Base-by-base conservation (phyloP, 371 early-diverging fungal species). In the Fennellomyces sp. region DNA sequence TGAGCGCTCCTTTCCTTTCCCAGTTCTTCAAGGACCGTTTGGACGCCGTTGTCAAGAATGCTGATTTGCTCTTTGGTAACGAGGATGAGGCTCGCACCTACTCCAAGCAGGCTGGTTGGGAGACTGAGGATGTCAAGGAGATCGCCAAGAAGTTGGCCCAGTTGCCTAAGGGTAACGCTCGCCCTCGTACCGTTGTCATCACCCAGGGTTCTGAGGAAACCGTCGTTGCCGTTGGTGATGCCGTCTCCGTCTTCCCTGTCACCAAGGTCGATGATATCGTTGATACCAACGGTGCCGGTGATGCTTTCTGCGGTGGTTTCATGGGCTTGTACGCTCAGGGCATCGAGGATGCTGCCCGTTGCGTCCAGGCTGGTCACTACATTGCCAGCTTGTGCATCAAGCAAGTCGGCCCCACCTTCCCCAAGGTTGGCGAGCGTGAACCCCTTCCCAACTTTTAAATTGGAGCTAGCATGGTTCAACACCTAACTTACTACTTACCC, bases 211-310 rank as follows among this genome's bases (percentile, higher is more conserved):
- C 88, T 58, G 77, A 91, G 25, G 77, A 86, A 57, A 92, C 93
- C 64, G 77, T 94, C 56, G 88, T 92, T 56, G 94, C 87, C 61
- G 52, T 73, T 42, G 82, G 82, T 65, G 87, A 88, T 57, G 70
- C 72, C 47, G 70, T 84, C 42, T 68, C 80, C 31, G 75, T 74
- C 52, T 93, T 80, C 83, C 89, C 93, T 30, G 88, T 95, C 59
- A 80, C 83, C 64, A 77, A 83, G 66, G 88, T 94, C 47, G 75
- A 75, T 15, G 86, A 94, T 61, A 94, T 98, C 60, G 93, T 93
- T 49, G 98, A 98, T 74, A 93, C 95, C 70, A 97, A 97, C 78
- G 98, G 97, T 68, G 96, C 95, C 65, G 97, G 98, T 69, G 98
- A 98, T 78, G 97, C 94, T 52, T 98, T 97, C 84, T 90, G 88